A percentile compares a stretch with the other conserved stretches of the same genome.
phyloP scores from a whole-genome alignment of 202 grass and related monocot genomes.

The Eragrostis tef region DNA sequence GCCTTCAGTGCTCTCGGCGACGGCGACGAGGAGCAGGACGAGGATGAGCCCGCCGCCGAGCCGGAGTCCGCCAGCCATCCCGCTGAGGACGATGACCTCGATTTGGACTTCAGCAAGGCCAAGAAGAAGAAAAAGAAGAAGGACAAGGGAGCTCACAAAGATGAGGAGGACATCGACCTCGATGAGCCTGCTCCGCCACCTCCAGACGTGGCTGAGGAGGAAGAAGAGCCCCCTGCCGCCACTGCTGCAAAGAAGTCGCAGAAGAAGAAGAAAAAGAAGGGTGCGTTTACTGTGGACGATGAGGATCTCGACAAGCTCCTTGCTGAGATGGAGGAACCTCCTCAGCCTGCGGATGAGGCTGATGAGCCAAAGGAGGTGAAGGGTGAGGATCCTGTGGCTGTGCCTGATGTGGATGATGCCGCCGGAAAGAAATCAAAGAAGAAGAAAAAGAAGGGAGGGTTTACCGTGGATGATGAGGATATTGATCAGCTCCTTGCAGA shows the following conservation, averaged over 20 bases:
- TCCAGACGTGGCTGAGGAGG: slow-evolving; percentile 37
- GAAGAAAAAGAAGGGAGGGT: slow-evolving; percentile 89
- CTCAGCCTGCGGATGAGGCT: slow-evolving; percentile 39
- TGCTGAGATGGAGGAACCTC: slow-evolving; percentile 58
- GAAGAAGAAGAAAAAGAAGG: slow-evolving; percentile 98
- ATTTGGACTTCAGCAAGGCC: slow-evolving; percentile 64
- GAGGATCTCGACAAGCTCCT: slow-evolving; percentile 74
- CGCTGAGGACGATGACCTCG: slow-evolving; percentile 46
- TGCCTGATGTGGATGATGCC: slow-evolving; percentile 45
- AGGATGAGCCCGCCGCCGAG: slow-evolving; percentile 37
- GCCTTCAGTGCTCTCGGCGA: slow-evolving; percentile 58
- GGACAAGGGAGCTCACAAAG: slow-evolving; percentile 55
- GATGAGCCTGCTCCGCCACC: slow-evolving; percentile 25
- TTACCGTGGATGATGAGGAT: slow-evolving; percentile 66
- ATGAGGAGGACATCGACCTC: slow-evolving; percentile 40
- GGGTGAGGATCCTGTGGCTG: slow-evolving; percentile 45
- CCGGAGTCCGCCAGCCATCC: slow-evolving; percentile 42
- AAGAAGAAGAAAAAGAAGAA: slow-evolving; percentile 86
- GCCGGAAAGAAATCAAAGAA: slow-evolving; percentile 81
- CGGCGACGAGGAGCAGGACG: slow-evolving; percentile 53
- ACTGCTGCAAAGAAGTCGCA: slow-evolving; percentile 56
- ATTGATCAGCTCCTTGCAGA: slow-evolving; percentile 65
- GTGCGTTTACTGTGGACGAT: slow-evolving; percentile 58
- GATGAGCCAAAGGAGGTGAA: slow-evolving; percentile 52
- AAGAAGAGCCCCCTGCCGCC: slow-evolving; percentile 16